Evolutionary conservation across 176 grass and related monocot genomes (phyloP), one percentile per base, ranked within the genome.

Genomic region (Saccharum spontaneum): DNA sequence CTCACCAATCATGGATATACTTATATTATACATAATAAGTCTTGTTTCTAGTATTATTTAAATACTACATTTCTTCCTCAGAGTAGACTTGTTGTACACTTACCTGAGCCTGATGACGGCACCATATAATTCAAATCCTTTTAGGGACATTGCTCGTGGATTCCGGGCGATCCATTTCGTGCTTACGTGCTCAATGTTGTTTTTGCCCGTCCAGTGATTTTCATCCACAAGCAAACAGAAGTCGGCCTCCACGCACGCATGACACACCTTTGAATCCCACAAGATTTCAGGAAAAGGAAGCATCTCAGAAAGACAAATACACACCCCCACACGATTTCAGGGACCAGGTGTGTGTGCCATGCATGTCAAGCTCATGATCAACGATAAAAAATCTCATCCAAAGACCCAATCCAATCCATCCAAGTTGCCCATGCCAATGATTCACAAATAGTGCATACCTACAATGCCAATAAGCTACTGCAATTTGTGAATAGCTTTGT

Each of bases 381-480:
- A 14, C 39, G 43, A 74, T 80, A 71, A 20, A 49, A 74, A 73
- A 40, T 41, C 67, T 86, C 30, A 72, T 39, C 54, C 14, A 36
- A 30, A 77, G 16, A 43, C 43, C 65, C 18, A 45, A 48, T 45
- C 13, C 23, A 85, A 41, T 52, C 37, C 26, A 38, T 68, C 24
- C 64, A 79, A 79, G 55, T 43, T 71, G 84, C 22, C 82, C 64
- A 33, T 20, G 16, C 50, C n/a, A 61, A 61, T 61, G 36, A 78
- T 41, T 40, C 82, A 10, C 46, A 41, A 16, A 71, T 33, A 71
- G 20, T 71, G 36, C 20, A 48, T 79, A 79, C 17, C 76, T 57
- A 37, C 50, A 57, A 4, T 34, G 8, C 26, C 24, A 50, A 17
- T 49, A 75, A 50, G 44, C 44, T 33, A 61, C 11, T 45, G 23